Evolutionary conservation across 2,329 filamentous ascomycete species (phyloP), one percentile per base, ranked within the genome.

Genomic region (Thielaviopsis ethacetica): DNA sequence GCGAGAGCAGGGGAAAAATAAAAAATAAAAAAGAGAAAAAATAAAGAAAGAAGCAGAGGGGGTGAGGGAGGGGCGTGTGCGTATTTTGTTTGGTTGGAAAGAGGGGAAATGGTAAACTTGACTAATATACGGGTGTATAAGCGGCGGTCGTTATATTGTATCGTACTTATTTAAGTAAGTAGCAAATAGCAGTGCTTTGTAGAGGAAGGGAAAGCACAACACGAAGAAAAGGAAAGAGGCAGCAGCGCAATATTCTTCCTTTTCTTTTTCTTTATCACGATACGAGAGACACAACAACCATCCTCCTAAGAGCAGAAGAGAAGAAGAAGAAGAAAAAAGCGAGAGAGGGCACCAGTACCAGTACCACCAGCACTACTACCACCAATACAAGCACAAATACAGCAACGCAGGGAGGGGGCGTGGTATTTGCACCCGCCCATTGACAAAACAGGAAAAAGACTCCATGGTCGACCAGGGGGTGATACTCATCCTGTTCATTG

Each of bases 401-500:
- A 26, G 6, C 24, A 26, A 44, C n/a, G n/a, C 15, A 44, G 17
- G 38, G 38, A 6, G 15, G 17, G 38, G 38, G 38, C 2, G 38
- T 44, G 38, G 5, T 44, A 10, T 44, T 44, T 44, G 17, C 38
- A 44, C 38, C 38, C 38, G 3, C 49, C 19, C 19, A 24, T 52
- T 21, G 24, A 22, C 19, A 52, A 10, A 24, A 52, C n/a, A 52
- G 12, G 24, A 22, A 52, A 22, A 52, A 15, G 2, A 24, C 19
- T 22, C 49, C 19, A 52, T 24, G 9, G 21, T 7, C 30, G 38
- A 56, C 54, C 17, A 50, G 38, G 49, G 57, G 57, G 52, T 59
- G 57, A 59, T 54, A 59, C 57, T 51, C 41, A 27, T 56, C 21
- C 51, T 55, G 22, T 51, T 56, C 58, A 24, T 44, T 49, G 22